These are phyloP conservation scores for Gnaphalium uliginosum DNA, from an alignment of 129 eudicot genomes.

Conservation along the genomic window DNA sequence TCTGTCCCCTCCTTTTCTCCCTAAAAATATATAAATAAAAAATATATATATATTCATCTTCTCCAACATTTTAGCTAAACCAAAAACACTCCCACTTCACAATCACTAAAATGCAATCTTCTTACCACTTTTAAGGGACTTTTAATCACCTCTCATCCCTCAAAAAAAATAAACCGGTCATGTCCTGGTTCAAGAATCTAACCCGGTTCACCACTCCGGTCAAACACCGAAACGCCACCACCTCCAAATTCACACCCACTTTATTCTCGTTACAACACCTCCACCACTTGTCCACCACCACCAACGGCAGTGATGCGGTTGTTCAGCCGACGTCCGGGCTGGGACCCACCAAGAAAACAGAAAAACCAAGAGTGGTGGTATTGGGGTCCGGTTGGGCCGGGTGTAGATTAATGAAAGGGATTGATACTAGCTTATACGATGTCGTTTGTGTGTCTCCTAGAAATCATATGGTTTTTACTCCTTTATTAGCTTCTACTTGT, in stretches of 20 bases:
- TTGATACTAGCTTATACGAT: conserved; percentile 72
- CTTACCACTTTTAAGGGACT: not conserved
- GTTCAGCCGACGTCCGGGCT: conserved; percentile 38
- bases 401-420: conserved; percentile 86
- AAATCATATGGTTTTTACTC: conserved; percentile 98
- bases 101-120: not conserved
- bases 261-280: conserved; percentile 31
- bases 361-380: conserved; percentile 91
- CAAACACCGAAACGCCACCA: conserved; percentile 28
- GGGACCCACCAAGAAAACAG: conserved; percentile 62
- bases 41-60: not conserved
- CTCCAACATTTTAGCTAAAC: conserved; percentile 20
- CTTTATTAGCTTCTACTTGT: conserved; percentile 88
- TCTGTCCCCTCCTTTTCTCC: conserved; percentile 14
- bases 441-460: conserved; percentile 94
- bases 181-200: conserved; percentile 59
- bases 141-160: not conserved
- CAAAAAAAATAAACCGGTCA: conserved; percentile 6
- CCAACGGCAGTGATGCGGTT: conserved; percentile 28
- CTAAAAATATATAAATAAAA: too few species aligned
- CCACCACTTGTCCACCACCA: conserved; percentile 38
- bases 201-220: conserved; percentile 34
- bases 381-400: conserved; percentile 98
- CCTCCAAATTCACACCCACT: conserved; percentile 26
- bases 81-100: conserved; percentile 10